A percentile compares a stretch with the other conserved stretches of the same genome.
Conservation (phyloP, 352 stramenopile species). For the Aphanomyces euteiches region DNA sequence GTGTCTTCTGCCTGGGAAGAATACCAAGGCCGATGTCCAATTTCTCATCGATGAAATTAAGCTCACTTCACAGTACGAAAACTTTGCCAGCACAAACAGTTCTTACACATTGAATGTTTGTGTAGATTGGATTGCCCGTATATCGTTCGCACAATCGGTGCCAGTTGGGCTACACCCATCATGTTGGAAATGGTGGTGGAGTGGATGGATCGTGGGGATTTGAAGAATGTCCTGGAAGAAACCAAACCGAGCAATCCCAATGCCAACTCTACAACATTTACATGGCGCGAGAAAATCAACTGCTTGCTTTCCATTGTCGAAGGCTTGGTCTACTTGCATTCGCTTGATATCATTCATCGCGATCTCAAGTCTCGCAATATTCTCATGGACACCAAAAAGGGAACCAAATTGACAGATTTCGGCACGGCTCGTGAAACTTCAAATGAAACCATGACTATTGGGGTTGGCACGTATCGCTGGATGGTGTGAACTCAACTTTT, state of each 20-base stretch:
- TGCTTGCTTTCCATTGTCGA: constrained; percentile 21
- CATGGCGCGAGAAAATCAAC: constrained; percentile 19
- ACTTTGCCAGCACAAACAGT: not conserved
- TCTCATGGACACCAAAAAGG: constrained; percentile 20
- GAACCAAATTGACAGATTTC: constrained; percentile 73
- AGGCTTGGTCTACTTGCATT: constrained; percentile 28
- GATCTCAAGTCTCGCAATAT: constrained; percentile 29
- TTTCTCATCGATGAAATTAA: constrained; percentile 25
- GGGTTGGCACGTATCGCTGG: constrained; percentile 27
- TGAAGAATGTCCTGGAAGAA: constrained; percentile 17
- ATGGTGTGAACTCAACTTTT: constrained; percentile 7
- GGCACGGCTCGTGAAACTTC: constrained; percentile 14
- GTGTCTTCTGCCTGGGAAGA: constrained; percentile 15
- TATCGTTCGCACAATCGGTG: constrained; percentile 21
- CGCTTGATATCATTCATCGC: constrained; percentile 26
- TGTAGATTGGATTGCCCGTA: constrained; percentile 18
- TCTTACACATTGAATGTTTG: not conserved
- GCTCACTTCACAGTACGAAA: not conserved
- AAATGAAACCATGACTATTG: constrained; percentile 29
- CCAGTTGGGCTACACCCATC: constrained; percentile 19
- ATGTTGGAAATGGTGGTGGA: constrained; percentile 29
- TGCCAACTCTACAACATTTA: constrained; percentile 4
- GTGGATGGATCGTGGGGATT: constrained; percentile 30
- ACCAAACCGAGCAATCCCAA: not conserved
- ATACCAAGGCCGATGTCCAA: not conserved